Conservation (phyloP, 352 stramenopile genomes). For the Globisporangium sylvaticum region DNA sequence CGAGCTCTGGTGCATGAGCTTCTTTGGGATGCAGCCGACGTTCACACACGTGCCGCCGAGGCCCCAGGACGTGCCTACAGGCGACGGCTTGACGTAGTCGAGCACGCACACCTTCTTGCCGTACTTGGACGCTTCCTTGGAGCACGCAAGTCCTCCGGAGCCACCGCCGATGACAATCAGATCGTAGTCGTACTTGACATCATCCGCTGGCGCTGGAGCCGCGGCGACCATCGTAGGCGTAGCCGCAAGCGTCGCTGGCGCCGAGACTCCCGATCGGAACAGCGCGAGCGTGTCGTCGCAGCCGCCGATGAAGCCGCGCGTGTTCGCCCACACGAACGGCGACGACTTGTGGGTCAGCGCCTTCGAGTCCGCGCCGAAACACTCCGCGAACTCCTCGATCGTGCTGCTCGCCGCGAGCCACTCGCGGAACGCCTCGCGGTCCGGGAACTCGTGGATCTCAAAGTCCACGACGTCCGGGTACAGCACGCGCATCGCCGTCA, state of each 20-base stretch:
- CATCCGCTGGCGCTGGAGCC: constrained; percentile 10
- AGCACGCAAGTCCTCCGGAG: constrained; percentile 90
- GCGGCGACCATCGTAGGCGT: neutral
- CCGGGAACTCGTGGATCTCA: constrained; percentile 46
- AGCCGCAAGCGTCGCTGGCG: constrained; percentile 10
- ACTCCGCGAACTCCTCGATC: constrained; percentile 24
- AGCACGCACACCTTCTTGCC: constrained; percentile 94
- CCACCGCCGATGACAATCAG: constrained; percentile 81
- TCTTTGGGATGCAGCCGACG: constrained; percentile 99
- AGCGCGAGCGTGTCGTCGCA: constrained; percentile 60
- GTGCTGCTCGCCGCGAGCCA: constrained; percentile 41
- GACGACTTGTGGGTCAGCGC: constrained; percentile 58
- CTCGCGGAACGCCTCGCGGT: constrained; percentile 50
- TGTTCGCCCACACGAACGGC: constrained; percentile 71
- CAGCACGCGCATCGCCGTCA: constrained; percentile 56
- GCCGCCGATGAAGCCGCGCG: constrained; percentile 55
- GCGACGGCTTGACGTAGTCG: constrained; percentile 93
- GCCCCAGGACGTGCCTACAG: constrained; percentile 86
- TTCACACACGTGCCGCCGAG: constrained; percentile 98
- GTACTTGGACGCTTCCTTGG: constrained; percentile 92
- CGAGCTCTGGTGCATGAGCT: constrained; percentile 97
- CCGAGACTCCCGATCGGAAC: constrained; percentile 49
- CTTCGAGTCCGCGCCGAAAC: constrained; percentile 37
- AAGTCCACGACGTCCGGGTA: constrained; percentile 48
- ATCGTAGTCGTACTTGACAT: constrained; percentile 72